phyloP scores from a whole-genome alignment of 179 eudicot genomes.

The Dionaea muscipula region DNA sequence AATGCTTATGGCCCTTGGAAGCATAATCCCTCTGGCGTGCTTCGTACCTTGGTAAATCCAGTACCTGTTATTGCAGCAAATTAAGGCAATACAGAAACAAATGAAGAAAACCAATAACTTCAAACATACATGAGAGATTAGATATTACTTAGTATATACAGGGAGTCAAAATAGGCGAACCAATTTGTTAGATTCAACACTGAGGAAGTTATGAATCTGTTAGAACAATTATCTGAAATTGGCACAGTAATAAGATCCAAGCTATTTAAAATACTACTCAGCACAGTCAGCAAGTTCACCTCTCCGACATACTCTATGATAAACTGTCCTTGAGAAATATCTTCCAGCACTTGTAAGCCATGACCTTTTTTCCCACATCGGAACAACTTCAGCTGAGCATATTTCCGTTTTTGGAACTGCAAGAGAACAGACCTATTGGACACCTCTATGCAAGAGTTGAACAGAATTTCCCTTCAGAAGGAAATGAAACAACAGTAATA shows the following conservation, averaged over 20 bases:
- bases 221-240: too few species aligned
- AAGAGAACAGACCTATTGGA: constrained; percentile 11
- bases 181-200: too few species aligned
- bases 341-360: constrained; percentile 69
- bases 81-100: background rate
- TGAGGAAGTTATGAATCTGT: too few species aligned
- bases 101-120: constrained; percentile 2
- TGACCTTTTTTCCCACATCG: constrained; percentile 87
- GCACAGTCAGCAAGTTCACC: constrained; percentile 27
- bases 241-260: too few species aligned
- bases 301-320: constrained; percentile 98
- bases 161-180: too few species aligned
- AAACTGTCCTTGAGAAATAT: constrained; percentile 62
- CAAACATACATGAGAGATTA: background rate
- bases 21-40: constrained; percentile 82
- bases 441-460: too few species aligned
- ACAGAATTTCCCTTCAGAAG: too few species aligned
- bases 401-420: constrained; percentile 82
- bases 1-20: constrained; percentile 75
- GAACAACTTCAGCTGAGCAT: constrained; percentile 61
- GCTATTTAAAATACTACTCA: too few species aligned
- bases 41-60: constrained; percentile 75
- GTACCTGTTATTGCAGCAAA: constrained; percentile 32
- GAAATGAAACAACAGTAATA: too few species aligned
- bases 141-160: background rate